A percentile compares a stretch with the other conserved stretches of the same genome.
phyloP scores from a whole-genome alignment of 441 rosid species.

The Adansonia gregorii region DNA sequence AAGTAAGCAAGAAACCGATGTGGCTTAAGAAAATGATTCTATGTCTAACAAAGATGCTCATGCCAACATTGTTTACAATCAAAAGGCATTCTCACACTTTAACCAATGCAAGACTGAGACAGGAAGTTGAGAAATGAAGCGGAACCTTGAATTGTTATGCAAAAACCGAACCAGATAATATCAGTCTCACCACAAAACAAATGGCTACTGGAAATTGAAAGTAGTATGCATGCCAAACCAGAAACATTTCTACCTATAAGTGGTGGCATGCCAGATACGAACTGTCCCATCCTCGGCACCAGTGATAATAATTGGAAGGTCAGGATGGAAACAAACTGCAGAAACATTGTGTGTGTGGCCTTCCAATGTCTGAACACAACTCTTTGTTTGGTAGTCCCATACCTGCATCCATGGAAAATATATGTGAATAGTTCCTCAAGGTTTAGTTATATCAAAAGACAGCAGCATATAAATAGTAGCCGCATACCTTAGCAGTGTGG shows the following conservation, averaged over 20 bases:
- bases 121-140: background rate
- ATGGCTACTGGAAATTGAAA: background rate
- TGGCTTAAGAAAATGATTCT: background rate
- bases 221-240: background rate
- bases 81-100: slow-evolving; percentile 6
- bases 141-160: slow-evolving; percentile 8
- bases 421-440: slow-evolving; percentile 26
- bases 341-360: slow-evolving; percentile 79
- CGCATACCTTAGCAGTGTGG: slow-evolving; percentile 88
- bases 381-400: slow-evolving; percentile 71
- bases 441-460: slow-evolving; percentile 20
- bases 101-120: background rate
- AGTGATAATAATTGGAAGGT: slow-evolving; percentile 72
- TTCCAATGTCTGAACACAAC: slow-evolving; percentile 70
- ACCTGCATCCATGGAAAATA: slow-evolving; percentile 44
- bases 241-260: slow-evolving; percentile 50
- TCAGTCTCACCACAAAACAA: background rate
- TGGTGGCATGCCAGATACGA: slow-evolving; percentile 70
- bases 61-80: background rate
- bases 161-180: background rate
- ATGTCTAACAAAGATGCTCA: slow-evolving; percentile 8
- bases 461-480: slow-evolving; percentile 20
- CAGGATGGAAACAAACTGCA: slow-evolving; percentile 74
- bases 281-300: slow-evolving; percentile 82
- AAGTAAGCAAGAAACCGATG: background rate